Evolutionary conservation across 352 stramenopile species (phyloP), one percentile per base, ranked within the genome.

Genomic region (Pythium rhizo-oryzae): DNA sequence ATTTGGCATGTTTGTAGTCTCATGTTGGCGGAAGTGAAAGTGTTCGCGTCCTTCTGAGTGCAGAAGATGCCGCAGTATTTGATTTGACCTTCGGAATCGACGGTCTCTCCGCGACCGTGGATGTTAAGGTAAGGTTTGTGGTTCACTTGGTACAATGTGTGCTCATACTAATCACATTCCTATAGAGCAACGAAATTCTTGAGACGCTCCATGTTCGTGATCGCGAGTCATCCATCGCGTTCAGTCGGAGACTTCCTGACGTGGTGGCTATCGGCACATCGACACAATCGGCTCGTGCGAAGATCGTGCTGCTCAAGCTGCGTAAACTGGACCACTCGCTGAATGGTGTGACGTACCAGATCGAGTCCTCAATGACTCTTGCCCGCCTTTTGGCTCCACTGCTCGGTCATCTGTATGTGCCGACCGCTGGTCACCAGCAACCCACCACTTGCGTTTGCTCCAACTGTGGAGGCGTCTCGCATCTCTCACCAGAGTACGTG

Each of bases 81-180:
- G 84, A 91, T 54, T 62, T 93, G 33, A 54, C 78, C 30, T 89
- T 91, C 50, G 77, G 80, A 12, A 89, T 88, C 19, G 82, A 93
- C 65, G 87, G 87, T 18, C 58, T 93, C 9, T 54, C 72, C 55
- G 85, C 82, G 33, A 84, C 71, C n/a, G 53, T 91, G 28, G 70
- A 89, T 6, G 59, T 91, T 1, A 91, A 91, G 72, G 84, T 91
- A 15, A 7, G 41, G 18, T 21, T 47, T 41, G 35, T 41, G 41
- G 13, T 19, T 19, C 4, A 47, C 21, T 21, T 1, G 15, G 18
- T 8, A 2, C 15, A 8, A 47, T 47, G 4, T 47, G 4, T 16
- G n/a, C n/a, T 47, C 15, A 47, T 35, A 19, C 24, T 54, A 12
- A 54, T 25, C 28, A 33, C 6, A 33, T n/a, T 39, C 16, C 30